Conservation (phyloP, 352 stramenopile genomes). For the Thalassiosira oceanica region DNA sequence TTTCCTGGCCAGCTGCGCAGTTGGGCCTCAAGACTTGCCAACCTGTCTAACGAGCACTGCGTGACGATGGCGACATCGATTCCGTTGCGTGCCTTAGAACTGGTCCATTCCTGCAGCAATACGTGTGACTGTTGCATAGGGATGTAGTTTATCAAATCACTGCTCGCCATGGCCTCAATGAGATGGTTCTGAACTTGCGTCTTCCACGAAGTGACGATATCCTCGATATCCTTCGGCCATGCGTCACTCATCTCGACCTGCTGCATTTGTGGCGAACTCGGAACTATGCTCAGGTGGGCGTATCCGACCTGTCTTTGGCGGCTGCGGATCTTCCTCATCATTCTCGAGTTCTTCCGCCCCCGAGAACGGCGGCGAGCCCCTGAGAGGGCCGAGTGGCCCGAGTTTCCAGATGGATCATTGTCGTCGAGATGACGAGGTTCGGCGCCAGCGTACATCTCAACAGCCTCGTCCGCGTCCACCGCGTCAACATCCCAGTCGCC, state of each 20-base stretch:
- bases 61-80: conserved; percentile 23
- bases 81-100: not conserved
- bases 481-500: not conserved
- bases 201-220: conserved; percentile 12
- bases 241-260: not conserved
- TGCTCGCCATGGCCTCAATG: conserved; percentile 10
- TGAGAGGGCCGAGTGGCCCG: conserved; percentile 14
- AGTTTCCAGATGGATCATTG: conserved; percentile 10
- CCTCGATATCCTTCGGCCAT: conserved; percentile 17
- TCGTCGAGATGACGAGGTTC: conserved; percentile 23
- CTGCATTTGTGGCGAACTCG: not conserved
- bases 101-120: conserved; percentile 3
- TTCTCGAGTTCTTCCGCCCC: conserved; percentile 4
- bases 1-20: conserved; percentile 16
- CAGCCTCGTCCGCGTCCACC: conserved; percentile 11
- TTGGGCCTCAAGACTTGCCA: conserved; percentile 23
- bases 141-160: too few species aligned
- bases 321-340: conserved; percentile 8
- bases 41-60: conserved; percentile 17
- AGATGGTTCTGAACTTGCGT: conserved; percentile 4
- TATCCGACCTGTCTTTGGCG: conserved; percentile 3
- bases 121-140: not conserved
- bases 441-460: conserved; percentile 27
- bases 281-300: not conserved
- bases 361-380: conserved; percentile 18